These are phyloP conservation scores for Tetracladium marchalianum DNA, from an alignment of 495 filamentous ascomycete species.

Conservation along the genomic window DNA sequence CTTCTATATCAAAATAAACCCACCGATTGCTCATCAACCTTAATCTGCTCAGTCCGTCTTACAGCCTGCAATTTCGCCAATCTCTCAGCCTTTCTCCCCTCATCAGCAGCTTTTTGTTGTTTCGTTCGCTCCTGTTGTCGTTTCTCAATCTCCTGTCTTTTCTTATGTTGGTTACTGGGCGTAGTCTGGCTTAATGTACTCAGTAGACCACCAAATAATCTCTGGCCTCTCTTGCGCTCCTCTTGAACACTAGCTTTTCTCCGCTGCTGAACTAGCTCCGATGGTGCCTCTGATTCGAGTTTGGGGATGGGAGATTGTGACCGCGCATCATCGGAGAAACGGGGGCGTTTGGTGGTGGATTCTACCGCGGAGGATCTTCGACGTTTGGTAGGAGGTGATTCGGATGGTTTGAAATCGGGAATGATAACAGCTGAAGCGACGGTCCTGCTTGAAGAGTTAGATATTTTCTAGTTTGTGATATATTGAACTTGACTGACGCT, in stretches of 20 bases:
- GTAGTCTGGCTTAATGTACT: conserved; percentile 78
- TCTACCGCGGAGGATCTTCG: conserved; percentile 47
- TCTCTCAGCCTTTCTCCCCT: conserved; percentile 52
- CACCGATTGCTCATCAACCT: conserved; percentile 73
- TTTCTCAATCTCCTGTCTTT: conserved; percentile 80
- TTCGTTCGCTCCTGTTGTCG: conserved; percentile 78
- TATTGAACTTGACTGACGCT: too few species aligned
- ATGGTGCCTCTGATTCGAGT: conserved; percentile 4
- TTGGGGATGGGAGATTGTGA: conserved; percentile 11
- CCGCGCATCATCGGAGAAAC: conserved; percentile 24
- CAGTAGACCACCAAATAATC: conserved; percentile 82
- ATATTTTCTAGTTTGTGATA: too few species aligned
- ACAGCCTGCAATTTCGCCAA: conserved; percentile 48
- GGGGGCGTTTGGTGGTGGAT: conserved; percentile 44
- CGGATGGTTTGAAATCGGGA: conserved; percentile 38
- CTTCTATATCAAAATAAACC: conserved; percentile 22
- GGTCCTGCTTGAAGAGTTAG: conserved; percentile 23
- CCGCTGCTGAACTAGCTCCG: conserved; percentile 14
- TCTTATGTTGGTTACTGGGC: conserved; percentile 55
- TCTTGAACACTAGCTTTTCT: conserved; percentile 48
- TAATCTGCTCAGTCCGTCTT: conserved; percentile 59
- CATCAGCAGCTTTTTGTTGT: conserved; percentile 56
- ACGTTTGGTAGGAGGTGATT: conserved; percentile 34
- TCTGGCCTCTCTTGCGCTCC: conserved; percentile 77
- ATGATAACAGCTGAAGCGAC: conserved; percentile 59